Evolutionary conservation across 1,139 yeast species (phyloP).

Genomic region (Hyphopichia wangnamkhiaoensis): DNA sequence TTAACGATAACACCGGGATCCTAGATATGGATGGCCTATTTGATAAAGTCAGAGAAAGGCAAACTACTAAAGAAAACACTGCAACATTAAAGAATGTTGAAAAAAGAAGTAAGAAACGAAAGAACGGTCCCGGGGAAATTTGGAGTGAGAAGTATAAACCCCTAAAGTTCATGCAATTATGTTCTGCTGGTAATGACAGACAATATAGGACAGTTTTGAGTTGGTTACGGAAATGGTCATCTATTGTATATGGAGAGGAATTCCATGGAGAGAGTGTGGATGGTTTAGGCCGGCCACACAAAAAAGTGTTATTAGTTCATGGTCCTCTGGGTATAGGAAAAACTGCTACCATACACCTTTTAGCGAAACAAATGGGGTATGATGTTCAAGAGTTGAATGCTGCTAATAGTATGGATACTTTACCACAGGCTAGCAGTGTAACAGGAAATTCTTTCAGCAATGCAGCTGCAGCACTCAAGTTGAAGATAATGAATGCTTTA

Average conservation of each 20-base stretch:
- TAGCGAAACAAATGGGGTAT: conserved; percentile 82
- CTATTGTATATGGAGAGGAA: conserved; percentile 58
- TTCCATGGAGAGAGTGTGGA: conserved; percentile 36
- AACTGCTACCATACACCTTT: conserved; percentile 83
- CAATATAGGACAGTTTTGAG: conserved; percentile 69
- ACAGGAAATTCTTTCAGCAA: conserved; percentile 16
- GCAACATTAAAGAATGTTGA: not conserved
- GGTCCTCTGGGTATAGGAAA: conserved; percentile 98
- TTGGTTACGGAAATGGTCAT: conserved; percentile 85
- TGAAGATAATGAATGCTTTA: conserved; percentile 68
- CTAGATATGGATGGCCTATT: conserved; percentile 35
- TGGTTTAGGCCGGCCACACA: conserved; percentile 67
- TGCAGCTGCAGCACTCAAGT: conserved; percentile 32
- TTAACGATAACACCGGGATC: conserved; percentile 10
- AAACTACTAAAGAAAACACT: conserved; percentile 1
- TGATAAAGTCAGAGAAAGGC: conserved; percentile 21
- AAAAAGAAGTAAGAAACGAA: not conserved
- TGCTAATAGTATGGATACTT: conserved; percentile 60
- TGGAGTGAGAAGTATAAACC: conserved; percentile 93
- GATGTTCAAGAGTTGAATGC: conserved; percentile 86
- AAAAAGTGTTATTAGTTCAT: conserved; percentile 69
- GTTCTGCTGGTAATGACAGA: conserved; percentile 82
- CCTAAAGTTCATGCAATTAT: conserved; percentile 50
- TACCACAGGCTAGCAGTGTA: conserved; percentile 24
- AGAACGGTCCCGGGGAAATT: conserved; percentile 20